Evolutionary conservation across 2,329 filamentous ascomycete species (phyloP), one percentile per base, ranked within the genome.

Genomic region (Ceratocystis colombiana): DNA sequence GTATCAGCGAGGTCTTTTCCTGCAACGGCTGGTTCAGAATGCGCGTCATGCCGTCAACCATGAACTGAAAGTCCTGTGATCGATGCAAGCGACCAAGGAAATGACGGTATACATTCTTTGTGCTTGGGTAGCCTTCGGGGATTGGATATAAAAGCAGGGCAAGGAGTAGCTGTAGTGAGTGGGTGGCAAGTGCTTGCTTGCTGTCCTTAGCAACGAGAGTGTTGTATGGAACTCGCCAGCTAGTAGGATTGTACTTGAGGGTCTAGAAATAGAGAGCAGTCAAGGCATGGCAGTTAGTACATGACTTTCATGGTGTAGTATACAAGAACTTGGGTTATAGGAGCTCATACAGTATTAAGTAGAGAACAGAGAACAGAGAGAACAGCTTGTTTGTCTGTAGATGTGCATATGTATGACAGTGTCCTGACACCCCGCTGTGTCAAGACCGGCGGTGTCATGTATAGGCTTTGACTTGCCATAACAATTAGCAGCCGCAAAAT

Each of bases 11-110:
- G 10, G 84, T 84, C 67, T 90, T 95, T 55, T 90, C 88, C 76
- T 96, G 90, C 69, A 96, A 85, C 28, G 93, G 93, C 71, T 96
- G 93, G 71, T 95, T 94, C 63, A 99, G 79, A 61, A 97, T 89
- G 71, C 91, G 85, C 0, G 88, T 92, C 87, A 96, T 96, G 62
- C 92, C 92, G 73, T 96, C 92, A 10, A 95, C 89, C 28, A 97
- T 85, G 73, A 99, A 99, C 74, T 99, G 94, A 72, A 99, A 97
- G 74, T 99, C 94, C 74, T 96, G 91, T 0, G 93, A 89, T 61
- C 94, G 85, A 76, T 97, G 94, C 59, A 99, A 77, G 46, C 93
- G 85, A 37, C 94, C 90, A 37, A 96, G 83, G 70, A 95, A 96
- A 75, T 96, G 90, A 17, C 94, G 88, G 74, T 95, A 97, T 72